Base-by-base conservation (phyloP, 768 basidiomycete species). In the Hericium erinaceus region DNA sequence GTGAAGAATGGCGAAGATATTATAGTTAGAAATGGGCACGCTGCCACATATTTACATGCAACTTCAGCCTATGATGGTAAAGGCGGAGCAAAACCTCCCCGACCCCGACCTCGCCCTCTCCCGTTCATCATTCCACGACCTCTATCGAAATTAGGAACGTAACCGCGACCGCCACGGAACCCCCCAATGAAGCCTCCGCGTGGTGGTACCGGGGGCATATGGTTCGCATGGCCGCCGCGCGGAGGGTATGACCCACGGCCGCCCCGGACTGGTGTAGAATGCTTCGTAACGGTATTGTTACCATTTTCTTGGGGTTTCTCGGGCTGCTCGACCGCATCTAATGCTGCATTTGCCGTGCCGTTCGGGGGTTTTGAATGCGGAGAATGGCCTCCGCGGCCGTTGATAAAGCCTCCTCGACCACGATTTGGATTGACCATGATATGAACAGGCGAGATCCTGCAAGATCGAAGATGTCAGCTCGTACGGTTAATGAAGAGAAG, bases 371-470 rank as follows among this genome's bases (percentile, higher is more conserved):
- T 61, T 56, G 73, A 56, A 5, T 61, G 37, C 5, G 61, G 59
- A 33, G 33, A 33, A 33, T 33, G 33, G 10, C 58, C 37, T 18
- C 57, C 61, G 15, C 63, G 63, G 12, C 59, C 65, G 28, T 66
- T 68, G 15, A 59, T 44, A 33, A 55, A 60, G 26, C 68, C 65
- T 50, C 68, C 71, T 46, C 77, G 74, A 3, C 75, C 77, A 55
- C 81, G 75, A 67, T 86, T 84, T 0, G 90, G 90, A 64, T 92
- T 92, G 13, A 80, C 69, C 85, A 91, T 87, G 56, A 92, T 91
- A 38, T 81, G 78, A 15, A 90, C 75, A 3, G 80, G 78, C 2
- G 70, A 54, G 20, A 39, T 60, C 67, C 66, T 55, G 70, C 70
- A 40, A 69, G 72, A 33, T 58, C 22, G 39, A 57, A 55, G 54